A percentile compares a stretch with the other conserved stretches of the same genome.
Evolutionary conservation across 495 filamentous ascomycete species (phyloP).

Genomic region (Podospora anserina): DNA sequence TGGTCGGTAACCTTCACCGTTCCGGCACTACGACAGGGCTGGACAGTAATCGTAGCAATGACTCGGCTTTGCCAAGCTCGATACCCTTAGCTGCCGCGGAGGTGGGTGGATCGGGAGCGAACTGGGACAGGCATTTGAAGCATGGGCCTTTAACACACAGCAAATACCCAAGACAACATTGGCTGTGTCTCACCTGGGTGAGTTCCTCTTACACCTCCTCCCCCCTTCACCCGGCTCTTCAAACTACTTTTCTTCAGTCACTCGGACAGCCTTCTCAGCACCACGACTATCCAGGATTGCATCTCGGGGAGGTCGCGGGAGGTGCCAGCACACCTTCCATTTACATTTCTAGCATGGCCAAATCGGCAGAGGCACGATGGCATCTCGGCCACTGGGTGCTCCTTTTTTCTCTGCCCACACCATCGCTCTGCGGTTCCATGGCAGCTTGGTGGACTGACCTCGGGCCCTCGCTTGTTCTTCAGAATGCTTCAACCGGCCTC

Average conservation of each 20-base stretch:
- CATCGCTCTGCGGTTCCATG: conserved; percentile 21
- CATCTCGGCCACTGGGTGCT: conserved; percentile 1
- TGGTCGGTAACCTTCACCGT: not conserved
- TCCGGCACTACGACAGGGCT: not conserved
- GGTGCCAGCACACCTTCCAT: not conserved
- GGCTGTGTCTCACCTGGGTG: not conserved
- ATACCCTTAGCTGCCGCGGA: not conserved
- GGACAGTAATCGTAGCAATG: not conserved
- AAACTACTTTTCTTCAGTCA: not conserved
- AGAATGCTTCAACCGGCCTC: conserved; percentile 29
- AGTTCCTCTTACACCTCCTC: not conserved
- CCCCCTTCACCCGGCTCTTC: not conserved
- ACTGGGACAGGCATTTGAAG: not conserved
- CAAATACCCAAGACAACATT: not conserved
- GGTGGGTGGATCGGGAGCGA: not conserved
- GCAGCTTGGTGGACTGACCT: conserved; percentile 29
- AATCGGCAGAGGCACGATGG: not conserved
- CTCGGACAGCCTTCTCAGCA: not conserved
- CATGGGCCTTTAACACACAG: not conserved
- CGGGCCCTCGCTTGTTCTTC: conserved; percentile 28
- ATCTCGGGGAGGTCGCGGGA: not conserved
- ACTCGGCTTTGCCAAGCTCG: not conserved
- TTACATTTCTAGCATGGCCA: not conserved
- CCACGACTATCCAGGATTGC: not conserved
- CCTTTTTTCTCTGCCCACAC: conserved; percentile 1